Base-by-base conservation (phyloP, 768 basidiomycete genomes). In the Podaxis rugospora region DNA sequence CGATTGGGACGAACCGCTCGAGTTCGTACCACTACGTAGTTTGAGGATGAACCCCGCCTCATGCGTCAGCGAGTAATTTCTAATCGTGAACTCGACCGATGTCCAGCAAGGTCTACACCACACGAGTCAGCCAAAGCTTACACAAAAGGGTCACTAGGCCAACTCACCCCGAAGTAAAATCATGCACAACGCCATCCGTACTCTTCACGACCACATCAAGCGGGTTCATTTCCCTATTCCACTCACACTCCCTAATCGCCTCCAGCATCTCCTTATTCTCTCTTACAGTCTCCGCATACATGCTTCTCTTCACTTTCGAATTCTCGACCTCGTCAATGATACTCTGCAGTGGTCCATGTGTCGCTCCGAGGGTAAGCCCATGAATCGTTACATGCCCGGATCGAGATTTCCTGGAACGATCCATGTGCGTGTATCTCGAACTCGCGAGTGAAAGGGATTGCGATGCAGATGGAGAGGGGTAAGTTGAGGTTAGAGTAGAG, bases 261-360 rank as follows among this genome's bases (percentile, higher is more conserved):
- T 84, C 77, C 55, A 95, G 67, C 35, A 95, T 74, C 54, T 86
- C 84, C 64, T 72, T 70, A 68, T 85, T 85, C 72, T 94, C 87
- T 51, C 89, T 79, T 63, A 83, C 84, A 4, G 94, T 96, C 76
- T 98, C 93, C 21, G 92, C 93, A 68, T 93, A 98, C 83, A 97
- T 93, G 64, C 84, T 92, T 49, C 93, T 82, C 62, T 87, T 90
- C 23, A 80, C 80, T 72, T 91, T 90, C 10, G 80, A 80, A 49
- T 74, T 76, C 67, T 86, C 85, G 9, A 83, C 81, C 18, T 81
- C 78, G 51, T 83, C 78, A 4, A 94, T 79, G 39, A 87, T 76
- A 51, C 80, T 79, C 16, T 83, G 77, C 60, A 96, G 76, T 13
- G 83, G 73, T 10, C 85, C 90, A 68, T 91, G 88, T 2, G 78